Evolutionary conservation across 805 yeast genomes (phyloP), one percentile per base, ranked within the genome.

Genomic region (Teunomyces atbi): DNA sequence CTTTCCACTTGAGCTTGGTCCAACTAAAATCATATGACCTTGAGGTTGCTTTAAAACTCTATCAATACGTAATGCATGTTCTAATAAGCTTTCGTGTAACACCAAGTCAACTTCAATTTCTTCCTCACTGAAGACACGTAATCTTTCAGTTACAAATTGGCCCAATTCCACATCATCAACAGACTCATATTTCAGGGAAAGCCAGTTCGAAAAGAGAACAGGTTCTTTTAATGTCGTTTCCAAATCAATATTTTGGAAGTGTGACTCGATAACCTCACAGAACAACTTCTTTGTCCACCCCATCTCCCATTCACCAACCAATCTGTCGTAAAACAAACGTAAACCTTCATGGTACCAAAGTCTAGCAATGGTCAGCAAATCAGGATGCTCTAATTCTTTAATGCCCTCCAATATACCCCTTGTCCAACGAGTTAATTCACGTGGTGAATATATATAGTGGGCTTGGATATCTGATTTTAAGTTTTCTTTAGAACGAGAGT

Each of bases 371-470:
- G 66, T 64, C 18, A 82, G 56, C 0, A 63, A 48, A 6, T 57
- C 51, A 6, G 72, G 51, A 11, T 65, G 58, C 1, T 69, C 73
- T 2, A 64, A 61, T 6, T 64, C 68, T 45, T 56, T 62, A 27
- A 78, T 55, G 0, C 82, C 80, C 29, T 76, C 78, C 39, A 79
- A 73, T 1, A 91, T 63, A n/a, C 96, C 96, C 47, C 86, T 74
- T 1, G 81, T 72, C 95, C 96, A 89, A 47, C 98, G 70, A 0
- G 97, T 89, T 11, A 91, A 72, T 60, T 91, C 98, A 61, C 98
- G 81, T 0, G 98, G 98, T 18, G 95, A 84, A 59, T 84, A 86
- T 0, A 88, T 68, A 56, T 89, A 89, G 58, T 87, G 92, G 1
- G 78, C 66, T 26, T 74, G 79, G 0, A 54, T 48, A 0, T 47